Evolutionary conservation across 2,329 filamentous ascomycete species (phyloP).

Genomic region (Aurifilum marmelostoma): DNA sequence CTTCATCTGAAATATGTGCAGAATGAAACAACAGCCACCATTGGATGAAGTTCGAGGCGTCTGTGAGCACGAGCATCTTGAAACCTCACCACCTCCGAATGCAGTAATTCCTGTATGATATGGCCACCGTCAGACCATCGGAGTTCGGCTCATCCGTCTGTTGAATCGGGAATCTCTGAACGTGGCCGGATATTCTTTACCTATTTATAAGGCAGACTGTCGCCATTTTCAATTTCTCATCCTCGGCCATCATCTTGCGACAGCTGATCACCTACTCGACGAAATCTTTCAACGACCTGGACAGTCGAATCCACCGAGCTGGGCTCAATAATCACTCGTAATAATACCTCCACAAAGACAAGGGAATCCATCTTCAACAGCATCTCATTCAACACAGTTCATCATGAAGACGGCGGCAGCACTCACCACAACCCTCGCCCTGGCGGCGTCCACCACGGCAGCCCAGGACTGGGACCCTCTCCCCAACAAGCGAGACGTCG

Average conservation of each 20-base stretch:
- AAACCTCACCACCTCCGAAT: background rate
- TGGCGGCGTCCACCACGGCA: slow-evolving; percentile 30
- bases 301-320: background rate
- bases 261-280: background rate
- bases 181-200: background rate
- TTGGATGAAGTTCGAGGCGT: background rate
- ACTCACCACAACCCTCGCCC: slow-evolving; percentile 32
- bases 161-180: background rate
- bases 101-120: background rate
- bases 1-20: slow-evolving; percentile 4
- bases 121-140: background rate
- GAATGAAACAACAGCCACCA: background rate
- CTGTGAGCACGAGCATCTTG: background rate
- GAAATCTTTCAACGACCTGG: background rate
- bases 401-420: slow-evolving; percentile 25
- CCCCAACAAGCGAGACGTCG: slow-evolving; percentile 32
- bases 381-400: background rate
- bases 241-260: background rate
- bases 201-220: background rate
- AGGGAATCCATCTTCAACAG: too few species aligned
- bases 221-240: background rate
- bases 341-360: background rate
- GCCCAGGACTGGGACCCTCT: slow-evolving; percentile 30
- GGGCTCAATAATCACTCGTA: background rate
- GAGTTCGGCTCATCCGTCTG: background rate